Conservation (phyloP, 139 green algal species). For the Gonium pectorale region DNA sequence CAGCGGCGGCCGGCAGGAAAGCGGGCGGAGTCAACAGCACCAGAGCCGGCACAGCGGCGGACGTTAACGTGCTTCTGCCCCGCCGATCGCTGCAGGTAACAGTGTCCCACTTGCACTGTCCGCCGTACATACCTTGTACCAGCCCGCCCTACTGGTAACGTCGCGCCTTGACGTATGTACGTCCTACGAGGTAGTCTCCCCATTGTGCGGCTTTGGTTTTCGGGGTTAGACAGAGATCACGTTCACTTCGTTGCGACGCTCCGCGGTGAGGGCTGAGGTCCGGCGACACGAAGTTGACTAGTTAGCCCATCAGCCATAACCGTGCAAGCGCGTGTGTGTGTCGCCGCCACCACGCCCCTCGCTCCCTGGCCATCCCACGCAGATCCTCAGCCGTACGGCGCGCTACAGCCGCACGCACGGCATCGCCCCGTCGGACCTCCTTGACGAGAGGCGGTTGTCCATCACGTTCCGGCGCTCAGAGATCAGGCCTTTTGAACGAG, state of each 20-base stretch:
- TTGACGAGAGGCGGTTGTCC: slow-evolving; percentile 29
- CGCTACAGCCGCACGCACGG: slow-evolving; percentile 60
- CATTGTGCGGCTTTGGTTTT: neutral
- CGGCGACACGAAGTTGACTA: neutral
- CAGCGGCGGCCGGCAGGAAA: neutral
- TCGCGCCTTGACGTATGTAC: neutral
- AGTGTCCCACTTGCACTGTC: slow-evolving; percentile 11
- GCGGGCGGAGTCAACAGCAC: neutral
- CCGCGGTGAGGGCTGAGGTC: too few species aligned
- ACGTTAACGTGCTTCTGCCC: neutral
- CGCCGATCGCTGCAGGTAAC: neutral
- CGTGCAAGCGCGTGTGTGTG: neutral
- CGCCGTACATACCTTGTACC: too few species aligned
- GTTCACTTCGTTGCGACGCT: neutral
- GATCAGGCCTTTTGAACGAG: slow-evolving; percentile 21
- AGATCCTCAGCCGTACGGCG: slow-evolving; percentile 40
- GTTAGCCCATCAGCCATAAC: neutral
- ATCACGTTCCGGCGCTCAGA: slow-evolving; percentile 47
- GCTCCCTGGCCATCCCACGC: neutral
- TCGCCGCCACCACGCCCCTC: neutral
- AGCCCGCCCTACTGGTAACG: neutral
- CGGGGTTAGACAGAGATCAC: neutral
- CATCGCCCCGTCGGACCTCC: slow-evolving; percentile 37
- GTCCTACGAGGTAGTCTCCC: too few species aligned
- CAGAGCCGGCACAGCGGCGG: neutral